Evolutionary conservation across 768 basidiomycete genomes (phyloP), one percentile per base, ranked within the genome.

Genomic region (Postia placenta): DNA sequence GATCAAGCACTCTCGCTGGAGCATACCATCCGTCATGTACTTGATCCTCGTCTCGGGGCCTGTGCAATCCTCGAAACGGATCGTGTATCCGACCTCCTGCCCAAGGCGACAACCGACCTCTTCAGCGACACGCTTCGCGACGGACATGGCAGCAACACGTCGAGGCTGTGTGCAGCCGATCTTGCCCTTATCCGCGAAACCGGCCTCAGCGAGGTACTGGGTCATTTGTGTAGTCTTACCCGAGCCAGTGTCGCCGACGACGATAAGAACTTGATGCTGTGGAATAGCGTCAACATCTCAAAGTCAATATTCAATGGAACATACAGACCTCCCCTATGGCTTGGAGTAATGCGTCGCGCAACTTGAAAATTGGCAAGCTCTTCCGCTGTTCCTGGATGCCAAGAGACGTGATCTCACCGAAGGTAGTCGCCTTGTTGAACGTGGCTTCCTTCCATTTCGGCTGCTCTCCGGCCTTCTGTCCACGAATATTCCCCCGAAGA

Each of bases 11-110:
- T 99, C 96, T 69, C 96, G 81, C 61, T 97, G 91, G 22, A 99
- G 77, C 92, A 99, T 97, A 72, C 96, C 96, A 63, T 98, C 96
- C 61, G 96, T 99, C 96, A 99, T 97, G 78, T 96, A 99, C 69
- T 98, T 99, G 78, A 99, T 99, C 62, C 88, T 84, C 2, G 96
- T 98, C 69, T 99, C 96, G 3, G 96, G 95, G 62, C 92, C 88
- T 5, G 96, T 98, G 68, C 95, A 93, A 67, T 99, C 96, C 71
- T 99, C 96, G 66, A 99, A 99, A 72, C 96, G 95, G 59, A 99
- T 97, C 5, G 89, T 89, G 65, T 99, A 99, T 5, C 96, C 96
- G 53, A 99, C 95, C 66, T 98, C 96, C 63, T 94, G 92, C 5
- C 96, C 96, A 7, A 99, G 72, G 14, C 96, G 82, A 69, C 95